Conservation (phyloP, 169 alveolate species). For the Plasmodium ovale region DNA sequence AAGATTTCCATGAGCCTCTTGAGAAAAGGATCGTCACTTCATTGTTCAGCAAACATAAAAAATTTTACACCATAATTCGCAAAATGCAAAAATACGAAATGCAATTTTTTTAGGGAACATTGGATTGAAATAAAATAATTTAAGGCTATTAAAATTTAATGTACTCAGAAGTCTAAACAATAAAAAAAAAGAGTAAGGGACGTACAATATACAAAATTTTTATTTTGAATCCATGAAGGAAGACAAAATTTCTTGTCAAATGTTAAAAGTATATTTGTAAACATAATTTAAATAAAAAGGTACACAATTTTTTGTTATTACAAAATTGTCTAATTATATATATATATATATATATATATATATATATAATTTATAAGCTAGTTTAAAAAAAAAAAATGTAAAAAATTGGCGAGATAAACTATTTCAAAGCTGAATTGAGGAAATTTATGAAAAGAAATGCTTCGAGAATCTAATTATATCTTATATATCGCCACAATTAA, state of each 20-base stretch:
- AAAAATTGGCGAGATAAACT: too few relatives aligned
- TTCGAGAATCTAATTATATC: neutral
- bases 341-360: too few relatives aligned
- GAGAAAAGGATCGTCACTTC: neutral
- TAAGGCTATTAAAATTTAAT: slow-evolving; percentile 1
- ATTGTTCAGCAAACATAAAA: neutral
- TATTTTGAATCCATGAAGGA: neutral
- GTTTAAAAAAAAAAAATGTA: neutral
- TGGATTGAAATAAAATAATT: neutral
- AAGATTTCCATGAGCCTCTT: slow-evolving; percentile 5
- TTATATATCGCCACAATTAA: neutral
- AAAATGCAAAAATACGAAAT: neutral
- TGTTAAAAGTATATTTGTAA: neutral
- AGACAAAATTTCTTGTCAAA: too few relatives aligned
- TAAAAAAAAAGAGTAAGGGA: too few relatives aligned
- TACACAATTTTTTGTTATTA: slow-evolving; percentile 3
- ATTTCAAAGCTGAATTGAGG: too few relatives aligned
- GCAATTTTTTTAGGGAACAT: neutral
- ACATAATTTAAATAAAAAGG: neutral
- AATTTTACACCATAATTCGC: neutral
- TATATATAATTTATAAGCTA: neutral
- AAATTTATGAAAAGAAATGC: neutral
- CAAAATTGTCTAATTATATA: slow-evolving; percentile 11
- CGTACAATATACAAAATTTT: neutral
- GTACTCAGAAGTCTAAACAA: neutral